These are phyloP conservation scores for Helichrysum umbraculigerum DNA, from an alignment of 129 eudicot species.

Conservation along the genomic window DNA sequence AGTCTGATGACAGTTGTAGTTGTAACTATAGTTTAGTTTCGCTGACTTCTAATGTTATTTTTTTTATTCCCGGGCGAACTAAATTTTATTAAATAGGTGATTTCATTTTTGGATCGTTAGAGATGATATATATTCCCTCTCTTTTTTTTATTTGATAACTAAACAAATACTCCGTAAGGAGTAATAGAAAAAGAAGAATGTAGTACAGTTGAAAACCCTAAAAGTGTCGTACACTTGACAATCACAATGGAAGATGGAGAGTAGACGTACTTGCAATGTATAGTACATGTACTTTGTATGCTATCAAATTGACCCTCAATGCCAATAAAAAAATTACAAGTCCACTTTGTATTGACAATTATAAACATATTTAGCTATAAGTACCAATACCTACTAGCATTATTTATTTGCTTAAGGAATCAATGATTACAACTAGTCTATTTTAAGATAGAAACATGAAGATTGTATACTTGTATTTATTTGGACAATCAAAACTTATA, in stretches of 20 bases:
- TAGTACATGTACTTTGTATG: constrained; percentile 26
- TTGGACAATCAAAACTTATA: background rate
- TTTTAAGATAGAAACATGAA: background rate
- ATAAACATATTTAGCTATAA: background rate
- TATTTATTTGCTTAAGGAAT: too few species aligned
- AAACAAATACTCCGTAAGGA: too few species aligned
- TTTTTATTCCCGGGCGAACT: background rate
- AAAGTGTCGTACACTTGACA: constrained; percentile 25
- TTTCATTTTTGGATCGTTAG: constrained; percentile 6
- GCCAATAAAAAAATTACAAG: background rate
- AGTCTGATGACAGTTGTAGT: background rate
- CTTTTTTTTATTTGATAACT: background rate
- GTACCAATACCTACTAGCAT: too few species aligned
- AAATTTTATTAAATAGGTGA: background rate
- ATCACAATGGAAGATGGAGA: constrained; percentile 15
- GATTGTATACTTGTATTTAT: background rate
- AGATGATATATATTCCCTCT: background rate
- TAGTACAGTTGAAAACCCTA: constrained; percentile 21
- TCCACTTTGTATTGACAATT: background rate
- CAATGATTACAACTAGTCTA: background rate
- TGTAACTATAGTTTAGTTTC: background rate
- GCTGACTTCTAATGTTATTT: background rate
- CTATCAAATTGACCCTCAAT: constrained; percentile 23
- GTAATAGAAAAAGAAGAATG: constrained; percentile 2
- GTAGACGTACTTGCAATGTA: constrained; percentile 21